These are phyloP conservation scores for Phragmites australis DNA, from an alignment of 176 grass and related monocot species.

Conservation along the genomic window DNA sequence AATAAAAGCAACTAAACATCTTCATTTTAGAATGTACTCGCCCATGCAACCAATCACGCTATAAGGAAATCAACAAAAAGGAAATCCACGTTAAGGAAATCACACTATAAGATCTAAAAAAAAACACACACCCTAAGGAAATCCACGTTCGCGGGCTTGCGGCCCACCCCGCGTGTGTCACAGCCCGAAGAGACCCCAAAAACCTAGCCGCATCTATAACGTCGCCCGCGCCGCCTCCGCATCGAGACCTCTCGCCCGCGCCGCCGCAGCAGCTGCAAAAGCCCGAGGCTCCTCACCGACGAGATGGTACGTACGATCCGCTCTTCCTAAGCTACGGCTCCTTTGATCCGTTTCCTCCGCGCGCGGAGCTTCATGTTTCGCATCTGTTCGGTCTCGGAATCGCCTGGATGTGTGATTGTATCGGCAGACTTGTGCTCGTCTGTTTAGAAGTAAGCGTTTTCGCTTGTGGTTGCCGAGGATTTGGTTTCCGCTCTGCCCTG, in stretches of 20 bases:
- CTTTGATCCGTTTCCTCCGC: background rate
- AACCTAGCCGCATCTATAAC: background rate
- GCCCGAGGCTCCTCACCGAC: background rate
- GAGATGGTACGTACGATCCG: slow-evolving; percentile 40
- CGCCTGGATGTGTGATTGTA: background rate
- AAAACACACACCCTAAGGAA: background rate
- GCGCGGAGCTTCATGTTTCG: background rate
- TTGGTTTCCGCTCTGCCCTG: background rate
- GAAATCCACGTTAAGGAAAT: too few species aligned
- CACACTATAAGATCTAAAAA: too few species aligned
- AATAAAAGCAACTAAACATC: too few species aligned
- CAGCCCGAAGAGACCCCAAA: background rate
- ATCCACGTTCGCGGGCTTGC: background rate
- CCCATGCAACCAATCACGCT: too few species aligned
- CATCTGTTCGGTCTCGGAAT: background rate
- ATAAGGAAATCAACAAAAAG: too few species aligned
- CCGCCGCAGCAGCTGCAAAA: slow-evolving; percentile 6
- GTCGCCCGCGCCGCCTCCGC: slow-evolving; percentile 25
- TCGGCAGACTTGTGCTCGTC: background rate
- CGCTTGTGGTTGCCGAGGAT: background rate
- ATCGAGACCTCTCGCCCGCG: background rate
- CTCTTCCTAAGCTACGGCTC: background rate
- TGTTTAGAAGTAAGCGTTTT: background rate
- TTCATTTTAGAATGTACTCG: too few species aligned
- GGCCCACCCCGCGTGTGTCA: background rate